Base-by-base conservation (phyloP, 1,139 yeast genomes). In the Kodamaea plutei region DNA sequence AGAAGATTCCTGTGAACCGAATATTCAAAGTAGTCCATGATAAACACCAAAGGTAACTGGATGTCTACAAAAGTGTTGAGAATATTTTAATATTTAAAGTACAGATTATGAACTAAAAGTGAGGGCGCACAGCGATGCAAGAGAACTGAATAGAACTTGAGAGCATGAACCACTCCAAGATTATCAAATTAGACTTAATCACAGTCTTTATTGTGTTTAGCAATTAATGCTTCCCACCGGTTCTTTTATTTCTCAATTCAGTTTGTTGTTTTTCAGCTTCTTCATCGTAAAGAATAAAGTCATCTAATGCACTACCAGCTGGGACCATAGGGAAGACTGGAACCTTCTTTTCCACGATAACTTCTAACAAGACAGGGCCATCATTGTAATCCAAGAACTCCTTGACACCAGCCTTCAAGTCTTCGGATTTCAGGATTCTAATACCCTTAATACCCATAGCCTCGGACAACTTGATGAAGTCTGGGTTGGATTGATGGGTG, bases 251-350 rank as follows among this genome's bases (percentile, higher is more conserved):
- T 64, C 85, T 71, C 51, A 79, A 68, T 53, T 72, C 78, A 32
- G 69, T 74, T 56, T 88, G 85, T 61, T 81, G 76, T 50, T 67
- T 69, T 65, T 87, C 95, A 36, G 79, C 80, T 47, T 76, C 82
- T 33, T 85, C 79, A 56, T 88, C 95, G 61, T 80, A 89, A 30
- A 75, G 73, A 47, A 91, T 83, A 56, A 91, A 88, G 60, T 91
- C 97, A 54, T 91, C 93, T 51, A 91, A 73, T 42, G 84, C 96
- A 61, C 84, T 85, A 49, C 98, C 98, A 37, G 80, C 95, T 34
- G 98, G 96, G 33, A 91, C 98, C 95, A 91, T 89, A 36, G 98
- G 98, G 58, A 91, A 74, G 40, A 93, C 97, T 28, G 97, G 97
- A 30, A 91, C 96, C 72, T 91, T 91, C 75, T 82, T 82, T 64